Base-by-base conservation (phyloP, 257 asterid species). In the Solanum neorickii region DNA sequence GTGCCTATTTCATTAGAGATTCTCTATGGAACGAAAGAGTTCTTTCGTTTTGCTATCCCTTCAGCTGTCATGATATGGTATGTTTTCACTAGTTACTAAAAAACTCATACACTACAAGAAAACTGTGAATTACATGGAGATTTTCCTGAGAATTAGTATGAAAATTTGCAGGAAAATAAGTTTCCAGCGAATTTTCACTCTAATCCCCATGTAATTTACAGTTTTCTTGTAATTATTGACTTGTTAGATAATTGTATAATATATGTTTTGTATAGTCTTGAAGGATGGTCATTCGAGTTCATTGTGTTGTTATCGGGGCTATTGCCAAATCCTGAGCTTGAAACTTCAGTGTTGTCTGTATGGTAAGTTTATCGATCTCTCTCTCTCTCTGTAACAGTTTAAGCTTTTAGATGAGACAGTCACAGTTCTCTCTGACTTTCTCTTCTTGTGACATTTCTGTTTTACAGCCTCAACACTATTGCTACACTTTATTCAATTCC, bases 261-360 rank as follows among this genome's bases (percentile, higher is more conserved):
- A n/a, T 37, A 5, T 16, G 75, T 72, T 35, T 37, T 37, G 39
- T 37, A 0, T 88, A 96, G 99, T 83, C 93, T 95, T 11, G 95
- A 94, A 78, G 92, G 95, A 96, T 96, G 98, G 99, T 94, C 98
- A 42, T 96, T 90, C 89, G 98, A 96, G 93, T 90, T 95, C 37
- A 90, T 96, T 18, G 85, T 95, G 75, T 93, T 95, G 93, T 92
- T 95, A 25, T 94, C 98, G 0, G 98, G 99, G 82, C 89, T 95
- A 44, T 88, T 95, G 42, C 97, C 98, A 33, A 95, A 96, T 87
- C 99, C 99, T 1, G 93, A 94, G 92, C 98, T 96, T 82, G 99
- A 96, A 89, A 90, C 98, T 87, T 96, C 99, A 3, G 99, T 96
- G 84, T 86, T 96, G 6, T 94, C 98, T 18, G 95, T 95, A 18